Conservation (phyloP, 2,329 filamentous ascomycete genomes). For the Colletotrichum horii region DNA sequence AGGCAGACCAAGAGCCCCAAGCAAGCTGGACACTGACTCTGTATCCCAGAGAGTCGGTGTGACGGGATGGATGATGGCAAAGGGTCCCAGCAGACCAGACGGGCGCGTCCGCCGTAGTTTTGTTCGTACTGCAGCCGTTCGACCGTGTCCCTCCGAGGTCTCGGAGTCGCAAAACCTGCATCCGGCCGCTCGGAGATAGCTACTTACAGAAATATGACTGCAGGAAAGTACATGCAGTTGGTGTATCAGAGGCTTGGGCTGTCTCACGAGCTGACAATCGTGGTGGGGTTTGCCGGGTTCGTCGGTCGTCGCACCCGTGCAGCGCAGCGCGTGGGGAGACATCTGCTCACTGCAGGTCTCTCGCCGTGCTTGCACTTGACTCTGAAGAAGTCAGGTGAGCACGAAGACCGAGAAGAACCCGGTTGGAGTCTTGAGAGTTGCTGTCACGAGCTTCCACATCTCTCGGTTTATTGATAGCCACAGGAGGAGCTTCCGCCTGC, state of each 20-base stretch:
- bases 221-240: conserved; percentile 17
- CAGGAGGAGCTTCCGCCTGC: not conserved
- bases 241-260: conserved; percentile 18
- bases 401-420: not conserved
- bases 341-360: not conserved
- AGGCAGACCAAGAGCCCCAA: not conserved
- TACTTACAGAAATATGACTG: conserved; percentile 19
- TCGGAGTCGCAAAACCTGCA: conserved; percentile 18
- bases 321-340: not conserved
- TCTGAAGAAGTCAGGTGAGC: not conserved
- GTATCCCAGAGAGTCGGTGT: not conserved
- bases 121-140: conserved; percentile 7
- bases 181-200: conserved; percentile 23
- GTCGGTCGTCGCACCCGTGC: conserved; percentile 8
- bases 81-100: not conserved
- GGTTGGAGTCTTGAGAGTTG: not conserved
- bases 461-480: not conserved
- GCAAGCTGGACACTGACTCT: not conserved
- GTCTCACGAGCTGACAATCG: conserved; percentile 18
- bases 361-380: not conserved
- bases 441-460: not conserved
- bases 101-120: not conserved
- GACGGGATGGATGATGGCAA: not conserved
- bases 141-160: conserved; percentile 4
- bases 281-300: conserved; percentile 11